Evolutionary conservation across 345 rosid genomes (phyloP).

Genomic region (Sisymbrium irio): DNA sequence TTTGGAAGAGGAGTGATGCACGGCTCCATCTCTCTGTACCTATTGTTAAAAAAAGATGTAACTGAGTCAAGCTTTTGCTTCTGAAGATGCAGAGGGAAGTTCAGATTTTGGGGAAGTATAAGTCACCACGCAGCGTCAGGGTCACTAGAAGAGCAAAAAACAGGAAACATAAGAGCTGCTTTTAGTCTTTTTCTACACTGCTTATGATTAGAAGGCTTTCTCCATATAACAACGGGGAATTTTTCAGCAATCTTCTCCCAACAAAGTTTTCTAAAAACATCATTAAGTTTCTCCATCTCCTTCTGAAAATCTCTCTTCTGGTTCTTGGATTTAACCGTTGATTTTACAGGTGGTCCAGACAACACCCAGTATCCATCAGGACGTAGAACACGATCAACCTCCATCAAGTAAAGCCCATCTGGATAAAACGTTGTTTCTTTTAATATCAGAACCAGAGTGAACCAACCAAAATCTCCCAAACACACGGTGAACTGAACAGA

Average conservation of each 20-base stretch:
- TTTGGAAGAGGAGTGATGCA: conserved; percentile 57
- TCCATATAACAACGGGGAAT: conserved; percentile 55
- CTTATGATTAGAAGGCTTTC: conserved; percentile 59
- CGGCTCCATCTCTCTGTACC: conserved; percentile 55
- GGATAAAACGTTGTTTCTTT: conserved; percentile 16
- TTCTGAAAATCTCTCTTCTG: conserved; percentile 53
- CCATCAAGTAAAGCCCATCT: conserved; percentile 72
- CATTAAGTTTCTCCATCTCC: conserved; percentile 51
- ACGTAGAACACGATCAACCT: conserved; percentile 65
- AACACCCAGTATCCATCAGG: conserved; percentile 71
- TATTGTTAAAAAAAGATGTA: conserved; percentile 10
- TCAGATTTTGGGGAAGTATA: conserved; percentile 8
- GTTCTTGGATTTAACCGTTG: conserved; percentile 42
- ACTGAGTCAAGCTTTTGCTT: background rate
- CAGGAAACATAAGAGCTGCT: conserved; percentile 33
- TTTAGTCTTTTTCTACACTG: conserved; percentile 43
- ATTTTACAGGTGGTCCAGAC: conserved; percentile 69
- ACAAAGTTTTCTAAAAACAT: conserved; percentile 53
- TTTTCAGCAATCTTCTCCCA: conserved; percentile 68
- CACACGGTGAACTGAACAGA: background rate
- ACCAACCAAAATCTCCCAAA: background rate
- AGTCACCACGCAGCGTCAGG: conserved; percentile 59
- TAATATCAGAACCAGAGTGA: conserved; percentile 9
- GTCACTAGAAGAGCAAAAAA: conserved; percentile 40
- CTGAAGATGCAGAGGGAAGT: conserved; percentile 3